Percentiles rank a stretch among this genome's conserved stretches.
These are phyloP conservation scores for Pichia exigua DNA, from an alignment of 805 yeast genomes.

Conservation along the genomic window DNA sequence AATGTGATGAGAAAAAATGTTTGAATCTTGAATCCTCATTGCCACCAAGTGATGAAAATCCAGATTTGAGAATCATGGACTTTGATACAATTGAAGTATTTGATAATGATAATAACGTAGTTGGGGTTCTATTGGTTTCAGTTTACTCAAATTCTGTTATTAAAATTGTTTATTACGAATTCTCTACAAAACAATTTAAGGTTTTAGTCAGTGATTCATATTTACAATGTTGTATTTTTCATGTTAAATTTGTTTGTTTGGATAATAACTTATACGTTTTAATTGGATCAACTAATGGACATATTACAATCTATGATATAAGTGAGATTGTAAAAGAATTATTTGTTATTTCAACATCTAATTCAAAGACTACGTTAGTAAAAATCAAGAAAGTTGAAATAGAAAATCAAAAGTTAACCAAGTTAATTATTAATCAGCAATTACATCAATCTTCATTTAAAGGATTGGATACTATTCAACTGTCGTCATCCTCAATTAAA, in stretches of 20 bases:
- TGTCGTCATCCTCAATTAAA: constrained; percentile 10
- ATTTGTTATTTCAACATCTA: constrained; percentile 6
- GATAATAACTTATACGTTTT: constrained; percentile 32
- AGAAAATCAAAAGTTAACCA: constrained; percentile 6
- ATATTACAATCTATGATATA: constrained; percentile 54
- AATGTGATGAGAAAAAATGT: constrained; percentile 22
- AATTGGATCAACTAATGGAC: constrained; percentile 80
- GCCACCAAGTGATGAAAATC: constrained; percentile 47
- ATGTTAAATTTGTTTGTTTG: constrained; percentile 39
- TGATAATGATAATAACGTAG: constrained; percentile 13
- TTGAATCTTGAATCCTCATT: constrained; percentile 45
- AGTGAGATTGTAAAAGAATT: constrained; percentile 16
- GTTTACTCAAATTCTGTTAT: constrained; percentile 84
- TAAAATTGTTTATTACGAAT: constrained; percentile 51
- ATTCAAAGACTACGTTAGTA: background rate
- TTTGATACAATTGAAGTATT: constrained; percentile 43
- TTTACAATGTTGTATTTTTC: constrained; percentile 69
- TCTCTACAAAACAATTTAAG: constrained; percentile 31
- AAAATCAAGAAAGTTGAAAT: background rate
- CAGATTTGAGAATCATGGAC: constrained; percentile 89
- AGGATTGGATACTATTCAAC: constrained; percentile 33
- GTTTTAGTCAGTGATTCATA: constrained; percentile 45
- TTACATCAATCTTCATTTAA: constrained; percentile 86
- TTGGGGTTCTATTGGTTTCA: constrained; percentile 50
- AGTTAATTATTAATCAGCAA: constrained; percentile 34